These are phyloP conservation scores for grape (Vitis vinifera) DNA, from an alignment of 164 flowering plant genomes.

Conservation along the genomic window DNA sequence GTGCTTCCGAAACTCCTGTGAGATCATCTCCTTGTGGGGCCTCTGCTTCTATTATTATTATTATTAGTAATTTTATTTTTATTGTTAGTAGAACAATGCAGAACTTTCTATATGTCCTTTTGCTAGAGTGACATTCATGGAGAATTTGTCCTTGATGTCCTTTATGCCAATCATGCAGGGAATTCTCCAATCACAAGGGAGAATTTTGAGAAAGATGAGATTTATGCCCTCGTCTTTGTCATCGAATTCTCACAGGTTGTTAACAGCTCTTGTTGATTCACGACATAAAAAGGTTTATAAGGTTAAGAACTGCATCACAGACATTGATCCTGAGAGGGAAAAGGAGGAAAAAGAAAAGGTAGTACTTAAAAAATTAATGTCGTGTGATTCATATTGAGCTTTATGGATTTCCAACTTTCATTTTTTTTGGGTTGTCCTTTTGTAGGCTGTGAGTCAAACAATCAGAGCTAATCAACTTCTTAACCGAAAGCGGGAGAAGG, in stretches of 20 bases:
- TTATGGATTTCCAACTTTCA: background rate
- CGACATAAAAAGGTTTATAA: constrained; percentile 93
- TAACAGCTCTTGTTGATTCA: constrained; percentile 97
- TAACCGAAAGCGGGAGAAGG: constrained; percentile 79
- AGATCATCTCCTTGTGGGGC: too few species aligned
- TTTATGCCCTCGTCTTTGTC: constrained; percentile 96
- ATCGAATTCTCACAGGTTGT: constrained; percentile 88
- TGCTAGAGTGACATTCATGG: background rate
- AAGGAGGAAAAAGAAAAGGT: constrained; percentile 98
- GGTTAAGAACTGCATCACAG: constrained; percentile 91
- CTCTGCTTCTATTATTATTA: too few species aligned
- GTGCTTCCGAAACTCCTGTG: too few species aligned
- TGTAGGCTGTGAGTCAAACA: constrained; percentile 85
- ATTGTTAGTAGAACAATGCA: background rate
- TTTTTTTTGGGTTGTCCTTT: background rate
- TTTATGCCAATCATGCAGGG: constrained; percentile 51
- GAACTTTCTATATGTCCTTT: background rate
- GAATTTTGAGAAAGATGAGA: constrained; percentile 83
- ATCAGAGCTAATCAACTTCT: constrained; percentile 85
- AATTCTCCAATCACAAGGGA: constrained; percentile 96
- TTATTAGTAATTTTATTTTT: background rate
- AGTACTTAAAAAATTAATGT: constrained; percentile 10
- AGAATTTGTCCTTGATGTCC: background rate
- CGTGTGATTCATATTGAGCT: background rate
- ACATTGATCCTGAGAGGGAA: constrained; percentile 97